Percentiles rank a stretch among this genome's conserved stretches.
Conservation (phyloP, 2,329 filamentous ascomycete genomes). For the Hymenoscyphus albidus region DNA sequence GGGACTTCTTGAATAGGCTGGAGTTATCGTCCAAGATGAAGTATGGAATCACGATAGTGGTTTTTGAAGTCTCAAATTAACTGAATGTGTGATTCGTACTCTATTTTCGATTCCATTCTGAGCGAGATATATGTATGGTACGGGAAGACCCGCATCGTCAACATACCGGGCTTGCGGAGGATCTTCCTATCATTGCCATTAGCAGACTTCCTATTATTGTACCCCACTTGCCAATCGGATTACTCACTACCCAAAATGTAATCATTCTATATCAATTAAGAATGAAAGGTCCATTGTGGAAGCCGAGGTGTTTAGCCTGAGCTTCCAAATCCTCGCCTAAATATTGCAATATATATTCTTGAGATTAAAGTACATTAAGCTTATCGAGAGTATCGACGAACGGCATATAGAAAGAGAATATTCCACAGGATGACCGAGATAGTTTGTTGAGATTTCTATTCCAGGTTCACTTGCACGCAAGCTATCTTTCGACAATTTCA, state of each 20-base stretch:
- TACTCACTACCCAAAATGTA: not conserved
- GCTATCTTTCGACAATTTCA: not conserved
- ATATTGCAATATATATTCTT: constrained; percentile 17
- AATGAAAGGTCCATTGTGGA: not conserved
- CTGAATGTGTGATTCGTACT: too few relatives aligned
- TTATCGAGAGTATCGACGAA: constrained; percentile 10
- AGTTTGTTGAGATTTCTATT: not conserved
- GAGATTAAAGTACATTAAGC: constrained; percentile 15
- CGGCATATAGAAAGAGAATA: constrained; percentile 15
- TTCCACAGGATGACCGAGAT: not conserved
- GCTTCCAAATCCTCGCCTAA: constrained; percentile 17
- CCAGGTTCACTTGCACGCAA: too few relatives aligned
- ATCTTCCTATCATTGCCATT: not conserved
- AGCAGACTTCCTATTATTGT: not conserved
- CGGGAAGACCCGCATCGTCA: not conserved
- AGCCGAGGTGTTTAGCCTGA: not conserved
- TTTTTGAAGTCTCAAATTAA: too few relatives aligned
- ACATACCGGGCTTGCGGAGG: not conserved
- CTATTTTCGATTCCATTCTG: too few relatives aligned
- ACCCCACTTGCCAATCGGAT: not conserved
- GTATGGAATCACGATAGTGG: too few relatives aligned
- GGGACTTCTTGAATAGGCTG: too few relatives aligned
- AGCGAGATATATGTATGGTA: not conserved
- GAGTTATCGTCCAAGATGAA: too few relatives aligned
- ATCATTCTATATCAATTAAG: not conserved